Conservation (phyloP, 176 grass and related monocot species). For the Eremochloa ophiuroides region DNA sequence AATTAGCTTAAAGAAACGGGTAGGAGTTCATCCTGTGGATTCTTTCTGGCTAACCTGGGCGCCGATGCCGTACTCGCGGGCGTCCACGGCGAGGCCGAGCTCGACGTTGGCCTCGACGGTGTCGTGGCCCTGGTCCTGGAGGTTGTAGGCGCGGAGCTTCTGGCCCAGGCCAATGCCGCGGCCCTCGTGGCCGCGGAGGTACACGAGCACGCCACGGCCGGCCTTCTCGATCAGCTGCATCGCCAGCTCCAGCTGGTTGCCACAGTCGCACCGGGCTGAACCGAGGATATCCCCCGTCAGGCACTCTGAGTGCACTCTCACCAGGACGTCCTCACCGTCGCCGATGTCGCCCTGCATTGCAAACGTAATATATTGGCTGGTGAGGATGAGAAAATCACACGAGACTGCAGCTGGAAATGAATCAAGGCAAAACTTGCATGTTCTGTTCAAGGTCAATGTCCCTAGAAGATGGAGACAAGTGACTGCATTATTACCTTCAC, state of each 20-base stretch:
- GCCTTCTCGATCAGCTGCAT: slow-evolving; percentile 79
- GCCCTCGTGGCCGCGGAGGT: slow-evolving; percentile 91
- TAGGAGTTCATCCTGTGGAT: not conserved
- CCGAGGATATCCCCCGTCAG: slow-evolving; percentile 88
- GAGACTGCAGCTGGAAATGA: not conserved
- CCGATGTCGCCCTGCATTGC: slow-evolving; percentile 52
- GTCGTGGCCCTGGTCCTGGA: slow-evolving; percentile 84
- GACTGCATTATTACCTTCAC: slow-evolving; percentile 49
- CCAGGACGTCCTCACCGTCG: slow-evolving; percentile 64
- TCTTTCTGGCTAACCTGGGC: slow-evolving; percentile 54
- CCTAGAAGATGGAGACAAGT: not conserved
- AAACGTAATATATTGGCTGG: not conserved
- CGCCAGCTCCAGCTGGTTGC: slow-evolving; percentile 79
- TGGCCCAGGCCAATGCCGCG: slow-evolving; percentile 87
- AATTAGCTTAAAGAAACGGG: not conserved
- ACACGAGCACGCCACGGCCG: slow-evolving; percentile 80
- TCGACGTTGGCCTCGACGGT: slow-evolving; percentile 93
- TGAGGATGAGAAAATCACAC: not conserved
- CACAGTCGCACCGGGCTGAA: slow-evolving; percentile 80
- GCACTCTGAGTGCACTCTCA: slow-evolving; percentile 93
- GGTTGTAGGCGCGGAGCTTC: slow-evolving; percentile 85
- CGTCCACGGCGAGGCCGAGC: slow-evolving; percentile 80
- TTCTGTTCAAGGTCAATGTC: not conserved
- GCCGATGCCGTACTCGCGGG: slow-evolving; percentile 91
- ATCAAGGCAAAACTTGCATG: not conserved